These are phyloP conservation scores for Plectranthus barbatus DNA, from an alignment of 257 asterid genomes.

Conservation along the genomic window DNA sequence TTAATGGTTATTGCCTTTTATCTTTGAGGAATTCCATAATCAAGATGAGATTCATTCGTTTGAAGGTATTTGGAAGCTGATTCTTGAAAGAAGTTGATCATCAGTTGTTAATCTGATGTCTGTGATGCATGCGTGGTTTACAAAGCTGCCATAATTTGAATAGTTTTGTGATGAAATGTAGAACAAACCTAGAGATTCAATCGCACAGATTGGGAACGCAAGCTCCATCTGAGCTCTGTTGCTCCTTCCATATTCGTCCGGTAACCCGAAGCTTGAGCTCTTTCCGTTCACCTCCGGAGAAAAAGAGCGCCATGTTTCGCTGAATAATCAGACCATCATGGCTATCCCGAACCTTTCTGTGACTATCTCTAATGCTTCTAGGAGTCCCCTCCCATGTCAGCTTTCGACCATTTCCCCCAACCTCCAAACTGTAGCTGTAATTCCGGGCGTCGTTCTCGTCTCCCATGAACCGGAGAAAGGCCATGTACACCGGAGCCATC, in stretches of 20 bases:
- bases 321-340: slow-evolving; percentile 47
- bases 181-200: slow-evolving; percentile 1
- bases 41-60: too few species aligned
- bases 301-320: slow-evolving; percentile 44
- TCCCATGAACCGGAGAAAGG: slow-evolving; percentile 50
- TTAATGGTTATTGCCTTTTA: too few species aligned
- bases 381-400: slow-evolving; percentile 55
- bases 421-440: slow-evolving; percentile 50
- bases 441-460: slow-evolving; percentile 43
- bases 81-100: too few species aligned
- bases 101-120: too few species aligned
- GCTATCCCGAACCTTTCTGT: slow-evolving; percentile 54
- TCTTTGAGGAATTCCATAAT: too few species aligned
- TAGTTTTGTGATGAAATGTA: not conserved
- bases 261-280: slow-evolving; percentile 50
- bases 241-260: slow-evolving; percentile 51
- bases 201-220: slow-evolving; percentile 42
- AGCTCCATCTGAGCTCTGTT: slow-evolving; percentile 33
- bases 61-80: too few species aligned
- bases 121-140: not conserved
- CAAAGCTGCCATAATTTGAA: too few species aligned
- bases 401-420: slow-evolving; percentile 52
- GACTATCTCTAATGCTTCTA: slow-evolving; percentile 47
- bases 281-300: slow-evolving; percentile 49
- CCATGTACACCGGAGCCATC: slow-evolving; percentile 47